Evolutionary conservation across 257 asterid genomes (phyloP).

Genomic region (Primulina huaijiensis): DNA sequence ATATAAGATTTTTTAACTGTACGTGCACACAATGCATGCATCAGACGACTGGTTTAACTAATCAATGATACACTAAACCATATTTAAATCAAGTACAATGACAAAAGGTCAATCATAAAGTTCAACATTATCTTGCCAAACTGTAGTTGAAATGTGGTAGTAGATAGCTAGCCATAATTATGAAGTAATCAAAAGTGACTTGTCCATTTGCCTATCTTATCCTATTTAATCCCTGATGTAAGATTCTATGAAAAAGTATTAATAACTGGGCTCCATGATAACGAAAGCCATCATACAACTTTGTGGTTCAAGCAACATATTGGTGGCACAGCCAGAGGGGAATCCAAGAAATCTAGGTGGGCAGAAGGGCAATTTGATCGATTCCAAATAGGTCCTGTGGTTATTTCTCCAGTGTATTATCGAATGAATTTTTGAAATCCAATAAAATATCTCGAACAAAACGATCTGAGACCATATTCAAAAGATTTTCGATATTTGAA

Average conservation of each 20-base stretch:
- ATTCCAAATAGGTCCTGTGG: not conserved
- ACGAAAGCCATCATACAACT: not conserved
- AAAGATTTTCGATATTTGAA: not conserved
- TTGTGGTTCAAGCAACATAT: not conserved
- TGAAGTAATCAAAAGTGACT: no score
- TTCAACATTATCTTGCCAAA: not conserved
- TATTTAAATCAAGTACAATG: no score
- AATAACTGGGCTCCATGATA: conserved; percentile 21
- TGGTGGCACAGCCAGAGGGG: not conserved
- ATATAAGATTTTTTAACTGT: no score
- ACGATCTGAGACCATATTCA: not conserved
- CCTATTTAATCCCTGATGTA: not conserved
- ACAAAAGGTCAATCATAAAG: no score
- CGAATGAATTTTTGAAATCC: not conserved
- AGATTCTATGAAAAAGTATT: not conserved
- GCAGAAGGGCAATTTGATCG: not conserved
- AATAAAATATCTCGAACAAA: not conserved
- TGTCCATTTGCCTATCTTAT: conserved; percentile 8
- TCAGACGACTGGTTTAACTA: no score
- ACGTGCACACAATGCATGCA: no score
- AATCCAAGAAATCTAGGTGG: not conserved
- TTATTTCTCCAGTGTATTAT: not conserved
- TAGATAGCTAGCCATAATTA: not conserved
- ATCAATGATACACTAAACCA: no score
- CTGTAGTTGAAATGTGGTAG: not conserved